A percentile compares a stretch with the other conserved stretches of the same genome.
Conservation (phyloP, 805 yeast species). For the Starmerella vaccinii region DNA sequence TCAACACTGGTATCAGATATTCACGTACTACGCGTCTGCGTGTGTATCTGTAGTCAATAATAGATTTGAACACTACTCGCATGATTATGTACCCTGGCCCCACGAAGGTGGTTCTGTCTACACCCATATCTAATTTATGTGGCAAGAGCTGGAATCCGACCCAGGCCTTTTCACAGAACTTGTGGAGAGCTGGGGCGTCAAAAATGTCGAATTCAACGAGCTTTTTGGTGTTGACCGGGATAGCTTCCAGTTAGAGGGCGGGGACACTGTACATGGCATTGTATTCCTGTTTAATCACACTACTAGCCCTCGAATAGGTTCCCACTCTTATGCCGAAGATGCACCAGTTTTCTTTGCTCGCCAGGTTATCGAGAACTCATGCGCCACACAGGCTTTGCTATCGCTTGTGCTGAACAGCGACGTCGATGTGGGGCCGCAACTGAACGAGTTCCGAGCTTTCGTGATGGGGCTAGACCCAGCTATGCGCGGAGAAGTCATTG, state of each 20-base stretch:
- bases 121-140: slow-evolving; percentile 3
- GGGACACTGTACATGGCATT: slow-evolving; percentile 44
- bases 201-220: slow-evolving; percentile 49
- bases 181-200: slow-evolving; percentile 45
- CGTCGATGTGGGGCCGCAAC: slow-evolving; percentile 41
- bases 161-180: slow-evolving; percentile 55
- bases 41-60: neutral
- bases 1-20: no score
- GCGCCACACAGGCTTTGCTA: slow-evolving; percentile 64
- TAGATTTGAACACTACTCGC: no score
- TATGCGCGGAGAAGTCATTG: slow-evolving; percentile 50
- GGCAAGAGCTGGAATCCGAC: slow-evolving; percentile 21
- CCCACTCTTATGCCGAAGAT: slow-evolving; percentile 20
- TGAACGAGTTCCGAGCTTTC: slow-evolving; percentile 41
- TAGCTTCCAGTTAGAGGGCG: slow-evolving; percentile 17
- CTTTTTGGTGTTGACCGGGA: slow-evolving; percentile 44
- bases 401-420: slow-evolving; percentile 43
- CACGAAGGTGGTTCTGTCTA: neutral
- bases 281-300: slow-evolving; percentile 55
- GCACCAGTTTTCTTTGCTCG: slow-evolving; percentile 46
- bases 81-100: neutral
- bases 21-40: no score
- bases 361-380: slow-evolving; percentile 57
- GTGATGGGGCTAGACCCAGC: slow-evolving; percentile 45
- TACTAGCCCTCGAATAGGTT: slow-evolving; percentile 28